Percentiles rank a stretch among this genome's conserved stretches.
Conservation (phyloP, 306 rosid genomes). For the Gillenia trifoliata region DNA sequence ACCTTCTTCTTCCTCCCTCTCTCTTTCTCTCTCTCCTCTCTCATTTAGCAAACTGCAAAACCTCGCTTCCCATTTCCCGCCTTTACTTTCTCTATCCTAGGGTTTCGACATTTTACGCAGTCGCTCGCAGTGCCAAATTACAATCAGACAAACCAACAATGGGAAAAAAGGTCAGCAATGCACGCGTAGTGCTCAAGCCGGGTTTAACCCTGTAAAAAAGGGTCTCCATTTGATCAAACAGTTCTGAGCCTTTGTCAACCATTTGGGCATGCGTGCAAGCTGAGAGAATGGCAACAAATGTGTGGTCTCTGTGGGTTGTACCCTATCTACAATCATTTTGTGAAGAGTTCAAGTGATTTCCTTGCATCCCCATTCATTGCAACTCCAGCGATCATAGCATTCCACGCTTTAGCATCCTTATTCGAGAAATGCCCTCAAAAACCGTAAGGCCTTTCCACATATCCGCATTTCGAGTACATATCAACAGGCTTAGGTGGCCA, state of each 20-base stretch:
- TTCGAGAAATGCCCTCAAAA: slow-evolving; percentile 26
- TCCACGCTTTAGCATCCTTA: slow-evolving; percentile 55
- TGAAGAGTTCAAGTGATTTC: slow-evolving; percentile 52
- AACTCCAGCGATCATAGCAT: slow-evolving; percentile 63
- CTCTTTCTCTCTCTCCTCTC: not conserved
- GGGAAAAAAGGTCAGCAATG: slow-evolving; percentile 64
- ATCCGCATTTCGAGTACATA: slow-evolving; percentile 52
- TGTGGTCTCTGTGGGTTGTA: slow-evolving; percentile 49
- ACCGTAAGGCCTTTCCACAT: slow-evolving; percentile 31
- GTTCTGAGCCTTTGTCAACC: slow-evolving; percentile 50
- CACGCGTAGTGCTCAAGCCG: slow-evolving; percentile 36
- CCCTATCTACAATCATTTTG: slow-evolving; percentile 35
- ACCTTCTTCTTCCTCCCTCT: not conserved
- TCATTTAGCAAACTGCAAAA: not conserved
- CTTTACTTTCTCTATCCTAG: slow-evolving; percentile 20
- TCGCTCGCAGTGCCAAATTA: not conserved
- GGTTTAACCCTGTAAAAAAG: slow-evolving; percentile 31
- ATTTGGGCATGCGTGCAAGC: slow-evolving; percentile 63
- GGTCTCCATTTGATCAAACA: slow-evolving; percentile 50
- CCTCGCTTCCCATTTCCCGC: slow-evolving; percentile 35
- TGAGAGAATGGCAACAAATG: slow-evolving; percentile 53
- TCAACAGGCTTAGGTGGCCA: slow-evolving; percentile 66
- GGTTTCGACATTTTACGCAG: slow-evolving; percentile 17
- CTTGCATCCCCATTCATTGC: slow-evolving; percentile 58
- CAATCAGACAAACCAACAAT: slow-evolving; percentile 20